phyloP scores from a whole-genome alignment of 2,329 filamentous ascomycete species.

The Ophiostoma fasciatum region DNA sequence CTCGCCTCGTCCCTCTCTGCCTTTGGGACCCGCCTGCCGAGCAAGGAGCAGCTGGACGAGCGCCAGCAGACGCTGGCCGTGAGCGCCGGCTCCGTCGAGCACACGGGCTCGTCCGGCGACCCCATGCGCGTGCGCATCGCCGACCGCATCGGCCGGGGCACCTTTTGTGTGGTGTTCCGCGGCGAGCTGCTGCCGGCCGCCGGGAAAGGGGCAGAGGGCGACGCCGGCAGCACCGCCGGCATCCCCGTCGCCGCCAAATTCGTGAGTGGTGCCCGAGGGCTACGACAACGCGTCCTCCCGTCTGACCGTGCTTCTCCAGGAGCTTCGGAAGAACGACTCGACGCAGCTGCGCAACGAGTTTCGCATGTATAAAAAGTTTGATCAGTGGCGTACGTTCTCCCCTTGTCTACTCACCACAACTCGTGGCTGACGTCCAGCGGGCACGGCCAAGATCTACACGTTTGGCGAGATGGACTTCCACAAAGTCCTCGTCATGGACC shows the following conservation, averaged over 20 bases:
- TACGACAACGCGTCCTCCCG: too few relatives aligned
- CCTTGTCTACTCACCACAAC: too few relatives aligned
- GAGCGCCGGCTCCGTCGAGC: constrained; percentile 3
- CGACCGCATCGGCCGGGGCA: constrained; percentile 10
- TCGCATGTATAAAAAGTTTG: constrained; percentile 12
- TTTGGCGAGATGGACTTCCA: constrained; percentile 12
- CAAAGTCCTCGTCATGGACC: constrained; percentile 12
- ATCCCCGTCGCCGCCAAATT: constrained; percentile 8
- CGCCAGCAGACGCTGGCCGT: constrained; percentile 26
- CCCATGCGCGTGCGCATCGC: constrained; percentile 5
- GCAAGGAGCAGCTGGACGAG: constrained; percentile 81
- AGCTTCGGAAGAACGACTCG: constrained; percentile 10
- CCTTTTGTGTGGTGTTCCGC: constrained; percentile 12
- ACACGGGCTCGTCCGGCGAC: constrained; percentile 4
- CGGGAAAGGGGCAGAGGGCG: too few relatives aligned
- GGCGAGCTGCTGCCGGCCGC: constrained; percentile 2
- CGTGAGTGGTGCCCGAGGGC: constrained; percentile 8
- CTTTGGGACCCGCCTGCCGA: constrained; percentile 35
- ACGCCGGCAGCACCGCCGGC: too few relatives aligned
- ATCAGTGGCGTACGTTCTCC: constrained; percentile 3
- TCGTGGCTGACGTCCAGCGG: constrained; percentile 3
- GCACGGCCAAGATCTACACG: constrained; percentile 9
- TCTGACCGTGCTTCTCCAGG: too few relatives aligned
- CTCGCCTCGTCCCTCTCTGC: constrained; percentile 2
- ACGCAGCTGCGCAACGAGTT: constrained; percentile 12